Percentiles rank a stretch among this genome's conserved stretches.
phyloP scores from a whole-genome alignment of 1,139 yeast genomes.

The Yamadazyma diddensiae region DNA sequence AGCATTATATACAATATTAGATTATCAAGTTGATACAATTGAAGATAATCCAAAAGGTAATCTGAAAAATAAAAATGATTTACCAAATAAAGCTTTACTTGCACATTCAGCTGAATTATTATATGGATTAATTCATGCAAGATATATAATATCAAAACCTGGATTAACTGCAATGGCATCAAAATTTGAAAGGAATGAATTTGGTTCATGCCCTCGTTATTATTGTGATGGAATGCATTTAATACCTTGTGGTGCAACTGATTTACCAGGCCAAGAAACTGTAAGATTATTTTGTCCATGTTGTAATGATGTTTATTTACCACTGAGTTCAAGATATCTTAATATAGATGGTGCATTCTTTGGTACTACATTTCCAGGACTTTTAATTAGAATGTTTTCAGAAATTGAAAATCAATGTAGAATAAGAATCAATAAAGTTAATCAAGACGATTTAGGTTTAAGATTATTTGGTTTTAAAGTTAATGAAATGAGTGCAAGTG shows the following conservation, averaged over 20 bases:
- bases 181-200: constrained; percentile 83
- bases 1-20: constrained; percentile 83
- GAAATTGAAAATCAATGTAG: constrained; percentile 61
- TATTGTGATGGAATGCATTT: constrained; percentile 90
- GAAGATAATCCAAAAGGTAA: constrained; percentile 29
- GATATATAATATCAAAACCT: constrained; percentile 83
- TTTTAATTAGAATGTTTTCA: constrained; percentile 84
- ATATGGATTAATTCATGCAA: constrained; percentile 91
- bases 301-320: constrained; percentile 87
- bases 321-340: constrained; percentile 78
- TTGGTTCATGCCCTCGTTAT: constrained; percentile 90
- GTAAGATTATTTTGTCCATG: constrained; percentile 92
- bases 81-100: constrained; percentile 69
- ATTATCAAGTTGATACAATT: constrained; percentile 78
- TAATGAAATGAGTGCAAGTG: constrained; percentile 70
- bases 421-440: constrained; percentile 50
- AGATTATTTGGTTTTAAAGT: constrained; percentile 86
- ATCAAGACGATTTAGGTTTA: constrained; percentile 57
- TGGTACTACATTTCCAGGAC: constrained; percentile 94
- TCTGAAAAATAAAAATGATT: constrained; percentile 30
- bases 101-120: constrained; percentile 89
- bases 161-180: constrained; percentile 96
- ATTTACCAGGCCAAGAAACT: constrained; percentile 87
- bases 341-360: constrained; percentile 95
- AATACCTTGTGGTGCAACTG: constrained; percentile 89